phyloP scores from a whole-genome alignment of 208 protist species.

The Crithidia mellificae region DNA sequence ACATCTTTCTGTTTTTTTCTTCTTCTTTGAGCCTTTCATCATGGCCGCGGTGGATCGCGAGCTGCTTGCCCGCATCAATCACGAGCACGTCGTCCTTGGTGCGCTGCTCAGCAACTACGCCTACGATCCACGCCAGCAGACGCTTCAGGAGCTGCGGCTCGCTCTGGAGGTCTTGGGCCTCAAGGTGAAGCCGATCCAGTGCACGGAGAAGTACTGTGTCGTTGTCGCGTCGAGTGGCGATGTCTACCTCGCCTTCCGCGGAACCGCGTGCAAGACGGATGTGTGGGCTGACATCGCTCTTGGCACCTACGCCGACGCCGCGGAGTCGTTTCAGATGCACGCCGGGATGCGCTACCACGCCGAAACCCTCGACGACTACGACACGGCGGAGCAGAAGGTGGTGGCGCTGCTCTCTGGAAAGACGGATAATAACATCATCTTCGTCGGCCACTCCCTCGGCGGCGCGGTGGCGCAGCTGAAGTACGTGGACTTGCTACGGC shows the following conservation, averaged over 20 bases:
- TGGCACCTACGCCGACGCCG: background rate
- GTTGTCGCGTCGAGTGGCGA: background rate
- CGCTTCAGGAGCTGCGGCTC: background rate
- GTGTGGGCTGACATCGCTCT: background rate
- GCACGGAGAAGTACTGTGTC: background rate
- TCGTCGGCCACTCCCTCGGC: background rate
- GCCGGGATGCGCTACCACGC: background rate
- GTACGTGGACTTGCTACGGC: background rate
- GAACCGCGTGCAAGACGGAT: background rate
- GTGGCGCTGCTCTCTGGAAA: background rate
- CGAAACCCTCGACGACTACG: background rate
- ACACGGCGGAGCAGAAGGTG: background rate
- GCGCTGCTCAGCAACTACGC: background rate
- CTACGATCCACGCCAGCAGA: background rate
- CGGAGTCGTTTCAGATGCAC: background rate
- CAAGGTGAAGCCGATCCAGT: background rate
- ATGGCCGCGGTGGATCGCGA: background rate
- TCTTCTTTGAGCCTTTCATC: background rate
- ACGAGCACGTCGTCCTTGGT: background rate
- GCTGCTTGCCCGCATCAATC: background rate
- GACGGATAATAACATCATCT: background rate
- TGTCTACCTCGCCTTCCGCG: background rate
- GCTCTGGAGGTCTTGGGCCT: background rate
- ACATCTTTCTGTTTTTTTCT: slow-evolving; percentile 1
- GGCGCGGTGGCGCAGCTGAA: background rate